Conservation (phyloP, 305 asterid species). For the Solanum hybrid region DNA sequence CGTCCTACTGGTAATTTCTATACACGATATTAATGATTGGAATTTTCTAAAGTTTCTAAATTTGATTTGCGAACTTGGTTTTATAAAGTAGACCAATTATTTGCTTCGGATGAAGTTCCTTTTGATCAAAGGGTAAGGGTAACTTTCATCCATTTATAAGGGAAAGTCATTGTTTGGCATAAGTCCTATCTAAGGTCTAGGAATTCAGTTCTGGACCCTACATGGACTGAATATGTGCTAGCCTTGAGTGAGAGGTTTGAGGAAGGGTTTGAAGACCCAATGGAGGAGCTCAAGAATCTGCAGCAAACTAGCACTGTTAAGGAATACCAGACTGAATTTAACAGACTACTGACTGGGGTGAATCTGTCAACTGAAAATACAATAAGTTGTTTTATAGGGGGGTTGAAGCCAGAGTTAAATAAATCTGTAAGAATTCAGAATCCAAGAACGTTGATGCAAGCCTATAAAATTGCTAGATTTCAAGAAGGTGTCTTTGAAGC, state of each 20-base stretch:
- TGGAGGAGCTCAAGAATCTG: background rate
- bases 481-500: too few relatives aligned
- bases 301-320: background rate
- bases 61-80: background rate
- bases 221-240: background rate
- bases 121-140: background rate
- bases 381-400: too few relatives aligned
- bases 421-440: too few relatives aligned
- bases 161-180: background rate
- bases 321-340: background rate
- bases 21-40: too few relatives aligned
- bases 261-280: background rate
- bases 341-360: too few relatives aligned
- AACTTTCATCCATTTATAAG: background rate
- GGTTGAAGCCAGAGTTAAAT: too few relatives aligned
- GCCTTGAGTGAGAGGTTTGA: background rate
- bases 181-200: background rate
- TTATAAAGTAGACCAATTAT: background rate
- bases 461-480: too few relatives aligned
- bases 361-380: too few relatives aligned
- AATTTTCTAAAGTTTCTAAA: too few relatives aligned
- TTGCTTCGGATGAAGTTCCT: background rate
- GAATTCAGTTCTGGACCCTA: background rate
- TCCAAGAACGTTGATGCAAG: too few relatives aligned
- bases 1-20: background rate